A percentile compares a stretch with the other conserved stretches of the same genome.
These are phyloP conservation scores for Camellia japonica DNA, from an alignment of 148 eudicot species.

Conservation along the genomic window DNA sequence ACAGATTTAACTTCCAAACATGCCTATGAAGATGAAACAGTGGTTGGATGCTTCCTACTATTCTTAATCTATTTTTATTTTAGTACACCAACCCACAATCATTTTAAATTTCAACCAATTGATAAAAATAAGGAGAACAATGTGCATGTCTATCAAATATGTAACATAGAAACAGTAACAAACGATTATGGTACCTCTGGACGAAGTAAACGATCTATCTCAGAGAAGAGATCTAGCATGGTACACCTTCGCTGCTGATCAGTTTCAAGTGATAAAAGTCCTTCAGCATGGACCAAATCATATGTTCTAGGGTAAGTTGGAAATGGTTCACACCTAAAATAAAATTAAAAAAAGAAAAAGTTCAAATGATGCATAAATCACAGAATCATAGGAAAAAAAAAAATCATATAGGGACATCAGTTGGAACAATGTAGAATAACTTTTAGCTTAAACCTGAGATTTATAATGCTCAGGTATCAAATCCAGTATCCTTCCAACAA, in stretches of 20 bases:
- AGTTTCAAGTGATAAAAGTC: slow-evolving; percentile 70
- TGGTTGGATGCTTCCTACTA: not conserved
- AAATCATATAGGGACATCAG: not conserved
- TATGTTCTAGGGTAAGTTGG: slow-evolving; percentile 95
- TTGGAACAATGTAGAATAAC: not conserved
- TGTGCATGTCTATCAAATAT: not conserved
- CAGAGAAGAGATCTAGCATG: slow-evolving; percentile 65
- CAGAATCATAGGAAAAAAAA: not conserved
- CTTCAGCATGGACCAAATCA: slow-evolving; percentile 91
- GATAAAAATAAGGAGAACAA: not conserved
- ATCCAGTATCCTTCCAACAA: not conserved
- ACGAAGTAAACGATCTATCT: slow-evolving; percentile 94
- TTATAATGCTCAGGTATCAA: not conserved
- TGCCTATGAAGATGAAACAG: not conserved
- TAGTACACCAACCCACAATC: not conserved
- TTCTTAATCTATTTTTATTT: not conserved
- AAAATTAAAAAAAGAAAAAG: not conserved
- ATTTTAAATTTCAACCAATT: not conserved
- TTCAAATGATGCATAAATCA: not conserved
- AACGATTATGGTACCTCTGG: slow-evolving; percentile 69
- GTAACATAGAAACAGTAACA: not conserved
- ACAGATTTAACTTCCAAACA: not conserved
- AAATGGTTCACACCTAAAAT: slow-evolving; percentile 90
- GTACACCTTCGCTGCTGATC: slow-evolving; percentile 56
- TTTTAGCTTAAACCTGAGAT: not conserved